Evolutionary conservation across 441 rosid genomes (phyloP), one percentile per base, ranked within the genome.

Genomic region (Jatropha multifida): DNA sequence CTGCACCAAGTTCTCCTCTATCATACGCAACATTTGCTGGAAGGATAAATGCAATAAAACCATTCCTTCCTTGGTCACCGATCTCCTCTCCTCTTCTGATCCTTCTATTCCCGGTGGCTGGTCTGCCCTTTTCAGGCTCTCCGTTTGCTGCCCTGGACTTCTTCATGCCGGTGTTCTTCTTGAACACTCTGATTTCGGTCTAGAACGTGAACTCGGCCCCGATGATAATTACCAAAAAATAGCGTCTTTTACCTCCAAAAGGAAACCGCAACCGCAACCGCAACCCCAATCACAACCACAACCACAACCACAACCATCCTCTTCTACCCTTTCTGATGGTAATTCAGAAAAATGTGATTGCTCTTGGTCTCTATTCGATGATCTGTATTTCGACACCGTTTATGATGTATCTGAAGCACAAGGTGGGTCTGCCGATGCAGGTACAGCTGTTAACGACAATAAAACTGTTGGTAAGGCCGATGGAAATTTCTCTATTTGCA

Each of bases 131-230:
- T 78, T 81, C 80, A 95, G 89, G 84, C 92, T 95, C 68, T 80
- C 94, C 70, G 92, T 95, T 67, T 95, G 95, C 82, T 95, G 98
- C 77, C 98, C 97, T 11, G 99, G 98, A 48, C 92, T 88, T 77
- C 83, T 71, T 84, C 97, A 89, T 86, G 81, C 97, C 26, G 99
- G 99, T 63, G 85, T 93, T 73, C 93, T 93, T 76, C 94, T 95
- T 4, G 97, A 96, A 58, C 85, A 92, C 88, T 90, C 99, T 51
- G 97, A 96, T 81, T 96, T 96, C 78, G 99, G 98, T 73, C 84
- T 93, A 61, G 94, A 93, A 64, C 97, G 94, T 56, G 98, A 95
- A 74, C 85, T 95, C 60, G 99, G 97, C 69, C 94, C 94, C 13
- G 92, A 92, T 55, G 82, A 85, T 40, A 76, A 80, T 65, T 83